Conservation (phyloP, 805 yeast genomes). For the Metschnikowia lachancei region DNA sequence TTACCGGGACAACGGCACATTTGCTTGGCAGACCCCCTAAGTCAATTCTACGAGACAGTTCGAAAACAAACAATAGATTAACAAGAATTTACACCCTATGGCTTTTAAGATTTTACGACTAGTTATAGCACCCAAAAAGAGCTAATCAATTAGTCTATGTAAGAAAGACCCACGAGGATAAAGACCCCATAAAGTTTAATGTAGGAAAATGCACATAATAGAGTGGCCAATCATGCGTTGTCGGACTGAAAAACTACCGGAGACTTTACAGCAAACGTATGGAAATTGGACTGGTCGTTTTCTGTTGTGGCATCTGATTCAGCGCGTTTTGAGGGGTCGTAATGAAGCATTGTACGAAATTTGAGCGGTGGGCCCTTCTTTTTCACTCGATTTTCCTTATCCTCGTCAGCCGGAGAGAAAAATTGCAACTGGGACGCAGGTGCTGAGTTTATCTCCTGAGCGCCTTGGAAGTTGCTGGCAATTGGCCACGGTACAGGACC, state of each 20-base stretch:
- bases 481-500: slow-evolving; percentile 2
- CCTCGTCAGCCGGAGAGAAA: slow-evolving; percentile 1
- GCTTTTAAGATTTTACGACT: no score
- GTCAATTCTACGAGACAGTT: no score
- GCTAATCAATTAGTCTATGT: no score
- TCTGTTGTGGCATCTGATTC: slow-evolving; percentile 17
- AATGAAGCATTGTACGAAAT: slow-evolving; percentile 41
- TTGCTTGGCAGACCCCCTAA: no score
- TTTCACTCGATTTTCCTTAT: slow-evolving; percentile 6
- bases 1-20: no score
- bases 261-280: slow-evolving; percentile 32
- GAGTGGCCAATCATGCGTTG: neutral
- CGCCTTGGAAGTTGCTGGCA: neutral
- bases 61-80: no score
- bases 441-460: slow-evolving; percentile 19
- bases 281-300: slow-evolving; percentile 25
- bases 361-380: slow-evolving; percentile 25
- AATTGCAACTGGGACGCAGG: slow-evolving; percentile 24
- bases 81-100: no score
- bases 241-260: slow-evolving; percentile 38
- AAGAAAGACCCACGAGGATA: no score
- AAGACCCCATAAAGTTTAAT: no score
- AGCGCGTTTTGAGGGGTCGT: slow-evolving; percentile 37
- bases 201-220: neutral
- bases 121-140: no score